Percentiles rank a stretch among this genome's conserved stretches.
phyloP scores from a whole-genome alignment of 352 stramenopile species.

The Globisporangium splendens region DNA sequence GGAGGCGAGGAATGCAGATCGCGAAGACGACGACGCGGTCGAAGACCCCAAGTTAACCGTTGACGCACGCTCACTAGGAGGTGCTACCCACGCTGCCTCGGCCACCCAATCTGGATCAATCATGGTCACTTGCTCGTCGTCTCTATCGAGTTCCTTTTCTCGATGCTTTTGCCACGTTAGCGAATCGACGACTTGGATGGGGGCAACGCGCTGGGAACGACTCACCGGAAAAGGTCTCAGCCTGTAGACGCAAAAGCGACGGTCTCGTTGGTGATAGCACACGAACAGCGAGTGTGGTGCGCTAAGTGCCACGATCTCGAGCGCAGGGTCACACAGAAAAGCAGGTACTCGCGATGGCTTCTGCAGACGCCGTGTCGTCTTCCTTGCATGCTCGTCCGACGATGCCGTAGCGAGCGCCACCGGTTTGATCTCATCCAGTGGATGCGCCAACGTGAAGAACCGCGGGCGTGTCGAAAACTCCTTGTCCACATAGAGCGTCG shows the following conservation, averaged over 20 bases:
- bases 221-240: constrained; percentile 18
- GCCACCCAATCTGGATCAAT: constrained; percentile 41
- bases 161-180: constrained; percentile 33
- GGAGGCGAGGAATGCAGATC: constrained; percentile 37
- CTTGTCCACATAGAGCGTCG: constrained; percentile 15
- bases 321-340: constrained; percentile 50
- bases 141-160: constrained; percentile 25
- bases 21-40: constrained; percentile 10
- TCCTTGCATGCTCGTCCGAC: background rate
- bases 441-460: constrained; percentile 72
- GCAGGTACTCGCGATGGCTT: background rate
- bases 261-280: constrained; percentile 43
- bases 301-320: constrained; percentile 46
- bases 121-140: constrained; percentile 19
- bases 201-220: constrained; percentile 3
- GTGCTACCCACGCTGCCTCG: constrained; percentile 28
- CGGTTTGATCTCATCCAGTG: constrained; percentile 76
- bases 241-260: constrained; percentile 49
- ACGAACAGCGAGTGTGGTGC: constrained; percentile 33
- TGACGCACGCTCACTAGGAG: constrained; percentile 11
- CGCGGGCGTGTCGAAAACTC: constrained; percentile 27
- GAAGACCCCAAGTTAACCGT: constrained; percentile 8
- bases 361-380: background rate
- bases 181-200: constrained; percentile 36
- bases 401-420: constrained; percentile 22